phyloP scores from a whole-genome alignment of 2,329 filamentous ascomycete species.

The Xylariaceae sp. region DNA sequence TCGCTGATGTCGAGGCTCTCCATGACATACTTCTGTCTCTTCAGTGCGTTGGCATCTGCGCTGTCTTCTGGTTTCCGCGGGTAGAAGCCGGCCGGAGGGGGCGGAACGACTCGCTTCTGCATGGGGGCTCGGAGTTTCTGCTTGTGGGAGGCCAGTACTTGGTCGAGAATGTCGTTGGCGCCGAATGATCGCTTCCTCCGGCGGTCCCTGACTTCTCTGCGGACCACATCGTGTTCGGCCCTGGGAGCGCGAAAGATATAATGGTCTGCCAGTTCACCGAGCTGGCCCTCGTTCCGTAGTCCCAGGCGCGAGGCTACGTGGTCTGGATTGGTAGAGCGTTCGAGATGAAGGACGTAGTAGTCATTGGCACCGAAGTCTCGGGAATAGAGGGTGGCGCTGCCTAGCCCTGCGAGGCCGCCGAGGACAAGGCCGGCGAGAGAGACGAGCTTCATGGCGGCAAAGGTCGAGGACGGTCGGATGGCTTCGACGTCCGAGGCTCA shows the following conservation, averaged over 20 bases:
- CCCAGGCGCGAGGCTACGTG: constrained; percentile 70
- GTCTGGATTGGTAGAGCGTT: constrained; percentile 59
- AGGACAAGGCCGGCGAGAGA: constrained; percentile 49
- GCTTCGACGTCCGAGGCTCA: no score
- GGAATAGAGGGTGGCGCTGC: constrained; percentile 47
- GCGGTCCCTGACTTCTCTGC: constrained; percentile 48
- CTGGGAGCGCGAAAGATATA: constrained; percentile 79
- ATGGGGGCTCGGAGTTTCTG: constrained; percentile 51
- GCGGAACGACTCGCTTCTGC: constrained; percentile 49
- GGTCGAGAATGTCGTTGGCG: constrained; percentile 60
- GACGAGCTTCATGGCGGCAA: constrained; percentile 45
- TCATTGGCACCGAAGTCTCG: constrained; percentile 78
- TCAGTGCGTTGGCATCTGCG: constrained; percentile 43
- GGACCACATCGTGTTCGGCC: constrained; percentile 56
- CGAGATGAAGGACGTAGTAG: constrained; percentile 89
- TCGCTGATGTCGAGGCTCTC: constrained; percentile 71
- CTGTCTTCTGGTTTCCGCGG: constrained; percentile 22
- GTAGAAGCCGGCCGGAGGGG: constrained; percentile 29
- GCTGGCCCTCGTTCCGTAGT: constrained; percentile 72
- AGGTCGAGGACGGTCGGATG: neutral
- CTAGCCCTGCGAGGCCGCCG: constrained; percentile 45
- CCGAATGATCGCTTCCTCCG: constrained; percentile 57
- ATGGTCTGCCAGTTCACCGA: constrained; percentile 75
- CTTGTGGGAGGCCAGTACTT: constrained; percentile 76
- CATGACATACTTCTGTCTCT: constrained; percentile 58